phyloP scores from a whole-genome alignment of 805 yeast genomes.

The Wickerhamomyces bovis region DNA sequence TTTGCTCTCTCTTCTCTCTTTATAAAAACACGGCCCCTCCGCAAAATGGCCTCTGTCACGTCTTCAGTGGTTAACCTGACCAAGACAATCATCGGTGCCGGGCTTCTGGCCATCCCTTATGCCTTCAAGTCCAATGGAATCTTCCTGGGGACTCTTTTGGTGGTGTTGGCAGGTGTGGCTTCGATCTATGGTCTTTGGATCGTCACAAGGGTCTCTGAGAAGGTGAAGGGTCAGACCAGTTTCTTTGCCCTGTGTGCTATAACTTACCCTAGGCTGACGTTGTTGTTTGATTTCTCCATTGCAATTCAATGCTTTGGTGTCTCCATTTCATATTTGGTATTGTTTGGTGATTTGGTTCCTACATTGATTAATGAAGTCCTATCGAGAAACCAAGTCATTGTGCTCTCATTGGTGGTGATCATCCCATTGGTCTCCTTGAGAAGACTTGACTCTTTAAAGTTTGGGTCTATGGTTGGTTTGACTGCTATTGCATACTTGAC shows the following conservation, averaged over 20 bases:
- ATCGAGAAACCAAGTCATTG: constrained; percentile 34
- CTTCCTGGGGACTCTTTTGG: constrained; percentile 46
- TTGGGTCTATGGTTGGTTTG: constrained; percentile 66
- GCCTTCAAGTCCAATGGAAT: constrained; percentile 68
- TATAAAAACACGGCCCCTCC: too few species aligned
- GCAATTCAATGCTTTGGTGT: constrained; percentile 78
- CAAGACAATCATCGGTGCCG: constrained; percentile 80
- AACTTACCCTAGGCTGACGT: constrained; percentile 64
- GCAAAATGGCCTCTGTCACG: constrained; percentile 17
- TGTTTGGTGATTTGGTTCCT: constrained; percentile 76
- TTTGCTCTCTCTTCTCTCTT: too few species aligned
- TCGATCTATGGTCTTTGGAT: constrained; percentile 64
- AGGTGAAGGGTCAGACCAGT: constrained; percentile 51
- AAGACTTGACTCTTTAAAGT: constrained; percentile 61
- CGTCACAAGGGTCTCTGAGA: constrained; percentile 53
- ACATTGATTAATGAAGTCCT: constrained; percentile 41
- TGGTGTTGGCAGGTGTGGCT: constrained; percentile 56
- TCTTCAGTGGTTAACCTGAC: constrained; percentile 64
- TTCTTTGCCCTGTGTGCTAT: constrained; percentile 66
- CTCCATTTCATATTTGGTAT: constrained; percentile 61
- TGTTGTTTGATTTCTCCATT: constrained; percentile 70
- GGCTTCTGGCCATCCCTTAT: constrained; percentile 68
- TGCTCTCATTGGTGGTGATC: constrained; percentile 44
- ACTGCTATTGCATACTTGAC: constrained; percentile 60
- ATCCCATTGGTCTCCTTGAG: constrained; percentile 60